phyloP scores from a whole-genome alignment of 441 rosid species.

The Dalechampia spathulata region DNA sequence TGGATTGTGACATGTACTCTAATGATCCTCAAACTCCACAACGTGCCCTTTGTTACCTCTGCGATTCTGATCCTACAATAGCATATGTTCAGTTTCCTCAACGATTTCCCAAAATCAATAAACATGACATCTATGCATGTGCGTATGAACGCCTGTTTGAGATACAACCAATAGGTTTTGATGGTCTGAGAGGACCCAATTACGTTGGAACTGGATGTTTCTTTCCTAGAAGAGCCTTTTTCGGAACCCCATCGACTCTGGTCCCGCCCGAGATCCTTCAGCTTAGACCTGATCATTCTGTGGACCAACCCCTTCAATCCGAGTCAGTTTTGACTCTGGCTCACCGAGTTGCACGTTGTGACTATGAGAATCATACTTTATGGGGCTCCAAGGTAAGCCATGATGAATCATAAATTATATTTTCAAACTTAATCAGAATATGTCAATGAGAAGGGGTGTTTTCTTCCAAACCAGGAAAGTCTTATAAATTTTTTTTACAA shows the following conservation, averaged over 20 bases:
- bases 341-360: conserved; percentile 39
- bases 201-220: conserved; percentile 52
- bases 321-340: conserved; percentile 31
- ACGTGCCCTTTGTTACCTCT: conserved; percentile 42
- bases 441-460: too few relatives aligned
- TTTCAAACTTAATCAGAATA: too few relatives aligned
- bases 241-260: conserved; percentile 29
- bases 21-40: conserved; percentile 46
- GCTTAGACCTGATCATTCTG: conserved; percentile 21
- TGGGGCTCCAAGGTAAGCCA: conserved; percentile 60
- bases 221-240: conserved; percentile 39
- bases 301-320: conserved; percentile 24
- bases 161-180: conserved; percentile 37
- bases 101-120: conserved; percentile 37
- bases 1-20: conserved; percentile 78
- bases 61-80: conserved; percentile 42
- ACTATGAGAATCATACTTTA: conserved; percentile 38
- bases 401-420: too few relatives aligned
- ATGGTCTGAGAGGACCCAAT: conserved; percentile 38
- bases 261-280: conserved; percentile 26
- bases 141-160: conserved; percentile 26
- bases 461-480: too few relatives aligned
- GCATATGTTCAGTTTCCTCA: conserved; percentile 72
- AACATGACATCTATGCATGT: conserved; percentile 46
- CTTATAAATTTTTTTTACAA: too few relatives aligned